Evolutionary conservation across 345 rosid genomes (phyloP).

Genomic region (Citrus glauca): DNA sequence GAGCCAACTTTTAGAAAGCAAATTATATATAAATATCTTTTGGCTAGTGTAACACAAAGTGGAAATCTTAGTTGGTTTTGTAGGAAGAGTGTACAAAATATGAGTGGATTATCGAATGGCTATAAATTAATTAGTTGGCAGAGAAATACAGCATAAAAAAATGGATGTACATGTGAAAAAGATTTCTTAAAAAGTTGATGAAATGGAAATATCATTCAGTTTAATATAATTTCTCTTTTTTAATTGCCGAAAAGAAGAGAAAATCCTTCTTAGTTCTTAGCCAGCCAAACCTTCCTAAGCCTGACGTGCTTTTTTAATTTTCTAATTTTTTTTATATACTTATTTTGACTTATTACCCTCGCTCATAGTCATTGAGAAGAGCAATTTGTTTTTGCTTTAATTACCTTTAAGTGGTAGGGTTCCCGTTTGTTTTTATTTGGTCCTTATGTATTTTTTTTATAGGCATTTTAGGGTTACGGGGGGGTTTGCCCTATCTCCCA

Average conservation of each 20-base stretch:
- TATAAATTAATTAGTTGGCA: not conserved
- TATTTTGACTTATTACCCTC: not conserved
- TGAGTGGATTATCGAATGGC: constrained; percentile 15
- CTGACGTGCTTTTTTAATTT: not conserved
- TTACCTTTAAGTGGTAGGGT: not conserved
- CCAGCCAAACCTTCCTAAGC: not conserved
- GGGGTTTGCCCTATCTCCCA: not conserved
- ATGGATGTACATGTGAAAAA: not conserved
- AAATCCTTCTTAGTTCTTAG: not conserved
- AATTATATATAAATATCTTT: constrained; percentile 13
- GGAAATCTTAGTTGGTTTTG: constrained; percentile 48
- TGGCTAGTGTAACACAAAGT: constrained; percentile 28
- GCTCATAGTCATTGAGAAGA: too few relatives aligned
- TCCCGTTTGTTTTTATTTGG: not conserved
- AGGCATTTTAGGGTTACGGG: not conserved
- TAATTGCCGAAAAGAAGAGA: not conserved
- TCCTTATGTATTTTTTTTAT: too few relatives aligned
- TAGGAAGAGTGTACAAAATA: constrained; percentile 10
- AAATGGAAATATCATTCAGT: not conserved
- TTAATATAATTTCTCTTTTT: not conserved
- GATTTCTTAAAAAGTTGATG: not conserved
- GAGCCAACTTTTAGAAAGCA: constrained; percentile 34
- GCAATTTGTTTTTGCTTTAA: not conserved
- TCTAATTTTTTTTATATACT: not conserved
- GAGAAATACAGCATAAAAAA: not conserved